phyloP scores from a whole-genome alignment of 345 rosid genomes.

The Citrus glauca region DNA sequence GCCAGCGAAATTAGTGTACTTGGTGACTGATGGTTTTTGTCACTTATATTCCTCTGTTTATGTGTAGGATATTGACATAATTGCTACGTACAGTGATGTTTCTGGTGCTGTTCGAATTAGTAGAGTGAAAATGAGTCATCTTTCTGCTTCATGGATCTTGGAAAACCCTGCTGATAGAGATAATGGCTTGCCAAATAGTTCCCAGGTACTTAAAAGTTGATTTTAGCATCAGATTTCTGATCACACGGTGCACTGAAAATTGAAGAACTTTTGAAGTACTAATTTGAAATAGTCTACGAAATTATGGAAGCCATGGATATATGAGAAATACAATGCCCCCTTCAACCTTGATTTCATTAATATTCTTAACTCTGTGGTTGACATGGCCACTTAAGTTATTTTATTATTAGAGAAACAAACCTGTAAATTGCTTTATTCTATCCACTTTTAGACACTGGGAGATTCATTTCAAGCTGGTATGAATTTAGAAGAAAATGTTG shows the following conservation, averaged over 20 bases:
- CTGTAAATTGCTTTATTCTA: conserved; percentile 4
- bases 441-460: conserved; percentile 17
- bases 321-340: not conserved
- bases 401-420: conserved; percentile 29
- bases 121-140: conserved; percentile 77
- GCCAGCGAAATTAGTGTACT: conserved; percentile 8
- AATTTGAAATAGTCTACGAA: not conserved
- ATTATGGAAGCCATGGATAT: not conserved
- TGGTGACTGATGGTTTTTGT: conserved; percentile 5
- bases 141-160: conserved; percentile 90
- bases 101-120: conserved; percentile 56
- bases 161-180: conserved; percentile 50
- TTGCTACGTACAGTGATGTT: conserved; percentile 78
- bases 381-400: conserved; percentile 9
- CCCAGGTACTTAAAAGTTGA: conserved; percentile 41
- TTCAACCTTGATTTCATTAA: not conserved
- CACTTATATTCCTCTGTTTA: conserved; percentile 21
- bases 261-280: not conserved
- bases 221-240: not conserved
- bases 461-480: conserved; percentile 34
- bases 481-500: conserved; percentile 29
- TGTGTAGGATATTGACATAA: conserved; percentile 81
- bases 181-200: conserved; percentile 31
- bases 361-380: conserved; percentile 8
- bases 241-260: not conserved